Base-by-base conservation (phyloP, 345 rosid species). In the Laguncularia racemosa region DNA sequence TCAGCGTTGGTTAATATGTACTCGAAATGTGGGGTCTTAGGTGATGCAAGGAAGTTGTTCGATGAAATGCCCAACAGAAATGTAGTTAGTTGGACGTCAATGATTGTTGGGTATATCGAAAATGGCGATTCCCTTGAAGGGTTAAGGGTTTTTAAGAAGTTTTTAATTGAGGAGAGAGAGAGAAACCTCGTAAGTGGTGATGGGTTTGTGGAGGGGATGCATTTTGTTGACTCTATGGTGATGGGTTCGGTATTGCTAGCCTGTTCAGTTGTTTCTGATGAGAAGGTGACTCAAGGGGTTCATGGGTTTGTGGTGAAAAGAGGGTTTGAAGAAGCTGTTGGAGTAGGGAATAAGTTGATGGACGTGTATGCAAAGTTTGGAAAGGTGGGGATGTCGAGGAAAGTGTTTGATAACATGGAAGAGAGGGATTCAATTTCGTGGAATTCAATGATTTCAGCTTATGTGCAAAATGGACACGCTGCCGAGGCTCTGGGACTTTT, bases 281-380 rank as follows among this genome's bases (percentile, higher is more conserved):
- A 74, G 57, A 77, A 77, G 20, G 73, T 76, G 64, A 82, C 80
- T n/a, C 78, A 80, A 71, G 82, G 77, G 18, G 51, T 76, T 60
- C 95, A 88, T 67, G 82, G 84, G 14, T 66, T 84, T 60, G 78
- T 76, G 58, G 51, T 83, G 38, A 84, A 86, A 69, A 80, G 63
- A 58, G 96, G 93, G 12, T 81, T 88, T 65, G 79, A 79, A 66
- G 55, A 33, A 21, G 77, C 70, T 56, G 69, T 78, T 13, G 76
- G 77, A 26, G 83, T 88, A 55, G 84, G 76, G 59, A 88, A 91
- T 67, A 77, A 84, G 58, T 70, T 91, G 53, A 70, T 88, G 53
- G 96, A 81, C 66, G 95, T 92, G 26, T 88, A 88, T 72, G 96
- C 96, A 1, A 91, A 86, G 61, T 71, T 76, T 4, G 79, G 87